Percentiles rank a stretch among this genome's conserved stretches.
phyloP scores from a whole-genome alignment of 306 rosid genomes.

The Cicer cuneatum region DNA sequence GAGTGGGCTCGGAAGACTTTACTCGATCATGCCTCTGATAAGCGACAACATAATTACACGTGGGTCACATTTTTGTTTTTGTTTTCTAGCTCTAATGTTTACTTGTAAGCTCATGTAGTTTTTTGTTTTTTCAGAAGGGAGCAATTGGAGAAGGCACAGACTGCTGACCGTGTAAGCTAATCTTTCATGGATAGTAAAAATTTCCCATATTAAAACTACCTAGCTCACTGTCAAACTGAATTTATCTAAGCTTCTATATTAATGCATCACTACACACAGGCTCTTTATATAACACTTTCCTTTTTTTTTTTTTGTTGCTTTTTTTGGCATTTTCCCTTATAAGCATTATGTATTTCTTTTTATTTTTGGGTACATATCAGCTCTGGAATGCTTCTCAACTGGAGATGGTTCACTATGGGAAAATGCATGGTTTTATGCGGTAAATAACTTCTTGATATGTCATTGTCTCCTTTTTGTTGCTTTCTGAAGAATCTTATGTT shows the following conservation, averaged over 20 bases:
- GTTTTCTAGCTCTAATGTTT: constrained; percentile 17
- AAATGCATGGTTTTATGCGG: constrained; percentile 99
- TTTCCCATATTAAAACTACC: constrained; percentile 1
- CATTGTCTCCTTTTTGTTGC: constrained; percentile 32
- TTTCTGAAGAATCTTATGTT: constrained; percentile 22
- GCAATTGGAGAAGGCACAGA: constrained; percentile 85
- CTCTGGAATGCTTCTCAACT: constrained; percentile 98
- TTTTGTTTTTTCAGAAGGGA: constrained; percentile 67
- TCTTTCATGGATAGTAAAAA: constrained; percentile 13
- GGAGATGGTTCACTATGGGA: constrained; percentile 92
- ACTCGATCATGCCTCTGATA: constrained; percentile 79
- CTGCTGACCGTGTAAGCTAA: constrained; percentile 81
- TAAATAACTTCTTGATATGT: constrained; percentile 44
- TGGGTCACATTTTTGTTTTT: constrained; percentile 48
- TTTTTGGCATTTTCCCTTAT: constrained; percentile 31
- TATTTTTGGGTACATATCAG: constrained; percentile 53
- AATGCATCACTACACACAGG: constrained; percentile 24
- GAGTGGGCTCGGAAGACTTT: constrained; percentile 95
- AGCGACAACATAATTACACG: constrained; percentile 78
- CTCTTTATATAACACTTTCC: constrained; percentile 7
- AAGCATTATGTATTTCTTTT: neutral
- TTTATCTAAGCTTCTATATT: neutral
- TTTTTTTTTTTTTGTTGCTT: neutral
- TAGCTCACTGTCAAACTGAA: neutral
- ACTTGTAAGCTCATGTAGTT: constrained; percentile 38